Base-by-base conservation (phyloP, 1,284 basidiomycete genomes). In the Exobasidium cylindrosporum region DNA sequence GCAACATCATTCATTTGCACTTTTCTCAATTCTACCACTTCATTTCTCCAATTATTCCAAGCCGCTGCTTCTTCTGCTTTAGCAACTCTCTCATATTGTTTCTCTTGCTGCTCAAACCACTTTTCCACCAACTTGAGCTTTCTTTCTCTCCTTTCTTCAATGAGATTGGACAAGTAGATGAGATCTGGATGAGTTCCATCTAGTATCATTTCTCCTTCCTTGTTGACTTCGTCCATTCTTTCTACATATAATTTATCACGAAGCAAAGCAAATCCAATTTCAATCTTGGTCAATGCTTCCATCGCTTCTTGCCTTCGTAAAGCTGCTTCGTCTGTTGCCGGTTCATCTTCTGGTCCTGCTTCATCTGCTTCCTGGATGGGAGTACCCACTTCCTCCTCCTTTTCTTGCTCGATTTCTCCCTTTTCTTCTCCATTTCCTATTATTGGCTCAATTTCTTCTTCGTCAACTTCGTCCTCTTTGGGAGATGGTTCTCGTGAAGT, bases 1-100 rank as follows among this genome's bases (percentile, higher is more conserved):
- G 89, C 91, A 14, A 87, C 86, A 68, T 92, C 90, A 0, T 90
- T 86, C 57, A 92, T 87, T 87, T 92, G 88, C 17, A 87, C 86
- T 0, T 85, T 87, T 68, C 92, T 88, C n/a, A 92, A 81, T 52
- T 88, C 86, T 68, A 89, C 87, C 58, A 86, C 83, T 21, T 86
- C 83, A 63, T 86, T 88, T 21, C 57, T 87, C 55, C 85, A 83
- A 49, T 87, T 85, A 70, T 88, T 87, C 66, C 86, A 86, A 17
- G 86, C 84, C 0, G 89, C 88, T 4, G 91, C 83, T 53, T 81
- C 77, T 43, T 80, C 76, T 0, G 73, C 68, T 60, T 88, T 86
- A 5, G 89, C 81, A 1, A 89, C 86, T 62, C 88, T 87, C 73
- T 89, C 87, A 54, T 88, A 85, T 62, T 91, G 83, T 60, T 84